Evolutionary conservation across 495 filamentous ascomycete genomes (phyloP).

Genomic region (Halenospora varia): DNA sequence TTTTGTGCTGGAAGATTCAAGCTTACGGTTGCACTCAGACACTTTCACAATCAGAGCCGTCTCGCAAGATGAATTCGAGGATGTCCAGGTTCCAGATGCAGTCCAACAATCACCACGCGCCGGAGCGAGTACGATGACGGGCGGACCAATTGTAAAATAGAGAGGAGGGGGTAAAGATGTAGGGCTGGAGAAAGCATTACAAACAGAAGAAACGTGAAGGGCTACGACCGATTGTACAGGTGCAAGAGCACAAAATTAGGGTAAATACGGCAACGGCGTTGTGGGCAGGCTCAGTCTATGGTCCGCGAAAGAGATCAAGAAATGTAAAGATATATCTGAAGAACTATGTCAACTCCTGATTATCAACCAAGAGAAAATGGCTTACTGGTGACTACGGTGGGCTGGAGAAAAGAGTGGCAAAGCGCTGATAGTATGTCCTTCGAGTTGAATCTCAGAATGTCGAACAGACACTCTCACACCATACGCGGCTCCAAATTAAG

Average conservation of each 20-base stretch:
- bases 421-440: too few relatives aligned
- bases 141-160: constrained; percentile 11
- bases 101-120: constrained; percentile 42
- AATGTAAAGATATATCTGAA: background rate
- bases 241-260: too few relatives aligned
- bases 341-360: too few relatives aligned
- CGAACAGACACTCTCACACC: too few relatives aligned
- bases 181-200: background rate
- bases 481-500: too few relatives aligned
- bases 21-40: constrained; percentile 48
- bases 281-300: background rate
- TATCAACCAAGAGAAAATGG: too few relatives aligned
- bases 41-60: constrained; percentile 83
- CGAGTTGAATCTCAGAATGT: too few relatives aligned
- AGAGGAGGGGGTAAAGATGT: background rate
- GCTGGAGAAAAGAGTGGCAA: too few relatives aligned
- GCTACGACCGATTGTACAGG: too few relatives aligned
- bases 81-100: constrained; percentile 79
- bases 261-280: too few relatives aligned
- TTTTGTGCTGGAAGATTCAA: background rate
- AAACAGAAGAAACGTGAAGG: too few relatives aligned
- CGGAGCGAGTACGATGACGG: constrained; percentile 28
- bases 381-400: too few relatives aligned
- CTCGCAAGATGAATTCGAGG: constrained; percentile 96
- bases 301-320: background rate